These are phyloP conservation scores for Capsicum baccatum DNA, from an alignment of 257 asterid species.

Conservation along the genomic window DNA sequence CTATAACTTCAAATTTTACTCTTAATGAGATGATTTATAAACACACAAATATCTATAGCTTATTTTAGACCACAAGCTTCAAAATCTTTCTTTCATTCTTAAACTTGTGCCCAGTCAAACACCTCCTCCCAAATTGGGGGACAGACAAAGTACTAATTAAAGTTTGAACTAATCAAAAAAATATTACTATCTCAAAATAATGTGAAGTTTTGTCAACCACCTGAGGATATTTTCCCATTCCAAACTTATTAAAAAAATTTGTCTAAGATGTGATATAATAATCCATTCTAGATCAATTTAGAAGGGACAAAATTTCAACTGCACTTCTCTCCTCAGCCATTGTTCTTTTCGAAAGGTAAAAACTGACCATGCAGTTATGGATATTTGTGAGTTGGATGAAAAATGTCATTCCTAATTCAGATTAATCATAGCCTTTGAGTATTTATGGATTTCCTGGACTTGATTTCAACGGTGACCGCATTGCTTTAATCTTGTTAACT, in stretches of 20 bases:
- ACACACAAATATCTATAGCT: neutral
- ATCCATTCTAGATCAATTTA: neutral
- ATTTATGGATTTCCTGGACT: neutral
- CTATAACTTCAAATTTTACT: neutral
- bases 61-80: neutral
- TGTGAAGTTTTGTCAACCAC: neutral
- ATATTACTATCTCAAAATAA: neutral
- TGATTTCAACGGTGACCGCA: neutral
- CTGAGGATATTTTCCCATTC: neutral
- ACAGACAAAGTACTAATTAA: neutral
- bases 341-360: neutral
- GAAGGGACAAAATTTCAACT: neutral
- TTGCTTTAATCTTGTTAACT: slow-evolving; percentile 10
- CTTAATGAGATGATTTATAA: neutral
- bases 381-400: neutral
- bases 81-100: neutral
- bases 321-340: neutral
- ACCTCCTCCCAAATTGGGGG: neutral
- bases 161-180: neutral
- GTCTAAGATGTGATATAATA: neutral
- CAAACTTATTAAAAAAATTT: neutral
- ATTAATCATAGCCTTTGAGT: neutral
- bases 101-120: neutral
- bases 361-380: neutral
- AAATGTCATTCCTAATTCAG: neutral